phyloP scores from a whole-genome alignment of 305 asterid genomes.

The Solanum hybrid region DNA sequence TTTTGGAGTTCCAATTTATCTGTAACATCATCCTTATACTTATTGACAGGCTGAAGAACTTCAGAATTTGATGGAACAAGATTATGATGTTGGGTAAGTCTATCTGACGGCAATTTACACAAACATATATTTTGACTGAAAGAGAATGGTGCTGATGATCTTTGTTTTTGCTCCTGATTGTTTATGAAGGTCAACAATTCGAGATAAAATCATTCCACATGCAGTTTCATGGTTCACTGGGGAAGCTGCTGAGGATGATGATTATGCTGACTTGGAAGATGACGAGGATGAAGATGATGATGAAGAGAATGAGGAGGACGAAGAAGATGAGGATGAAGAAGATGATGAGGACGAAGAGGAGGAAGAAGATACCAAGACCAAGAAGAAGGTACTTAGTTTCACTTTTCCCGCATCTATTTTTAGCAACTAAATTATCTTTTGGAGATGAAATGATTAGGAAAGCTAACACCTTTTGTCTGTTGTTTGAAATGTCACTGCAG shows the following conservation, averaged over 20 bases:
- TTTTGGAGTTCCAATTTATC: not conserved
- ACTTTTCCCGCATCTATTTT: not conserved
- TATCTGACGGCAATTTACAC: not conserved
- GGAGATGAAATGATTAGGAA: not conserved
- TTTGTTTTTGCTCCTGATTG: not conserved
- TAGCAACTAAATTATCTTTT: not conserved
- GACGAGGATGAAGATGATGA: constrained; percentile 40
- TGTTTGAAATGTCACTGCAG: not conserved
- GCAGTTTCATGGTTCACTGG: constrained; percentile 96
- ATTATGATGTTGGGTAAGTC: constrained; percentile 73
- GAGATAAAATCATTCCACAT: constrained; percentile 82
- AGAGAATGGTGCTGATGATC: not conserved
- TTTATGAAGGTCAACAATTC: constrained; percentile 56
- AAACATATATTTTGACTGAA: not conserved
- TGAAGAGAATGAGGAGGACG: constrained; percentile 30
- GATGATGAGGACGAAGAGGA: constrained; percentile 44
- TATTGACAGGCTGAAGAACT: constrained; percentile 70
- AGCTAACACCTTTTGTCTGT: not conserved
- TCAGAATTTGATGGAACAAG: constrained; percentile 74
- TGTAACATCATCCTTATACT: not conserved
- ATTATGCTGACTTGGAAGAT: constrained; percentile 43
- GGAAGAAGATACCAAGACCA: constrained; percentile 43
- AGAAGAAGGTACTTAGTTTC: constrained; percentile 38
- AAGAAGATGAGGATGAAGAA: constrained; percentile 38
- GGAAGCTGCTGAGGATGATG: constrained; percentile 61